A percentile compares a stretch with the other conserved stretches of the same genome.
phyloP scores from a whole-genome alignment of 805 yeast species.

The Suhomyces faveliae region DNA sequence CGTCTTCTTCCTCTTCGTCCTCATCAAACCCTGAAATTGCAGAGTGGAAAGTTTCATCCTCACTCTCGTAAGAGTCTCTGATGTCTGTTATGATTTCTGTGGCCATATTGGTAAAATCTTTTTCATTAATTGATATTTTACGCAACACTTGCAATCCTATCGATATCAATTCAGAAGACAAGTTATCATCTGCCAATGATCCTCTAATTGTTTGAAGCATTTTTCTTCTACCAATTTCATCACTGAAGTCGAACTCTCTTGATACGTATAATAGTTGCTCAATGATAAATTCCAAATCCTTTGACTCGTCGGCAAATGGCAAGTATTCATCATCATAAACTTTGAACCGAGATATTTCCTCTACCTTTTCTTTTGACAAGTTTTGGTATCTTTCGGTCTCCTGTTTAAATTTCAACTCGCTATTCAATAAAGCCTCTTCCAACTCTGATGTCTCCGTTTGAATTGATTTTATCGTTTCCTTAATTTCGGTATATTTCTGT shows the following conservation, averaged over 20 bases:
- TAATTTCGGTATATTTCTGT: constrained; percentile 11
- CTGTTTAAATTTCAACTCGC: constrained; percentile 11
- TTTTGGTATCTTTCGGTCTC: constrained; percentile 10
- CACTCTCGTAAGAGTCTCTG: constrained; percentile 60
- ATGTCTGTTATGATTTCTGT: constrained; percentile 86
- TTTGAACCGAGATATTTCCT: constrained; percentile 7
- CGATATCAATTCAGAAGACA: constrained; percentile 53
- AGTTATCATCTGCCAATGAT: constrained; percentile 54
- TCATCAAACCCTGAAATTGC: constrained; percentile 22
- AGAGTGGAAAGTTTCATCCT: constrained; percentile 28
- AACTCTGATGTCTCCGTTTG: constrained; percentile 7
- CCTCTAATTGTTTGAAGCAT: constrained; percentile 52
- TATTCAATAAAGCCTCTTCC: constrained; percentile 8
- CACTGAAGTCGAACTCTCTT: constrained; percentile 76
- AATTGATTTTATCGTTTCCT: constrained; percentile 6
- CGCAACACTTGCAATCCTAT: constrained; percentile 64
- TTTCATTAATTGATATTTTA: constrained; percentile 71
- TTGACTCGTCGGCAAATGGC: constrained; percentile 44
- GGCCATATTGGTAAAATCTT: constrained; percentile 79
- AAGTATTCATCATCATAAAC: constrained; percentile 22
- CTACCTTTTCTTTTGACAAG: constrained; percentile 9
- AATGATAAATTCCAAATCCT: constrained; percentile 68
- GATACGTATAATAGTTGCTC: constrained; percentile 70
- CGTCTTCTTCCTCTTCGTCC: constrained; percentile 24
- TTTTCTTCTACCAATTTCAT: constrained; percentile 84